These are phyloP conservation scores for Alternaria brassicicola DNA, from an alignment of 2,329 filamentous ascomycete species.

Conservation along the genomic window DNA sequence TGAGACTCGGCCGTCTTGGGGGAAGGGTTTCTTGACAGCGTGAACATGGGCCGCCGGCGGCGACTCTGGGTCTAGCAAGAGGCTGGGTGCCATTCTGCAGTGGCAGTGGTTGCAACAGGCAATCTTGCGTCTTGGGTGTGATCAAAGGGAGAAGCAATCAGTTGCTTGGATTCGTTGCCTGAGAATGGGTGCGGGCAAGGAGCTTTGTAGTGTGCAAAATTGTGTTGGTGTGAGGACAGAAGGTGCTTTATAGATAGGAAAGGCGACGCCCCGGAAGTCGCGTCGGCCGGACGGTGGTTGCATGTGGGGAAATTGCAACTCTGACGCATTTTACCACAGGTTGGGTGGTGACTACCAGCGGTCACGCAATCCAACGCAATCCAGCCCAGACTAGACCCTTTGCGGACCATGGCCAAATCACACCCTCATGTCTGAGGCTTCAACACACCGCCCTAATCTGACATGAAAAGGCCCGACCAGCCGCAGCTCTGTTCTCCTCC, in stretches of 20 bases:
- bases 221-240: conserved; percentile 15
- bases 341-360: conserved; percentile 10
- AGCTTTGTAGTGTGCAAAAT: neutral
- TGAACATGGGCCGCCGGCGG: conserved; percentile 21
- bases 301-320: conserved; percentile 28
- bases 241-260: conserved; percentile 21
- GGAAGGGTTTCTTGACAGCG: conserved; percentile 25
- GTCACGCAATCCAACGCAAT: conserved; percentile 17
- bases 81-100: conserved; percentile 39
- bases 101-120: neutral
- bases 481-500: neutral
- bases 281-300: conserved; percentile 17
- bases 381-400: conserved; percentile 5
- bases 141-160: neutral
- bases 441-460: conserved; percentile 4
- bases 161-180: neutral
- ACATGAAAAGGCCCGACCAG: conserved; percentile 7
- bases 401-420: conserved; percentile 2
- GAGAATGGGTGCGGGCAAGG: neutral
- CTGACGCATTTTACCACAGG: conserved; percentile 10
- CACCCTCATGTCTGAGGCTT: neutral
- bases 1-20: conserved; percentile 22
- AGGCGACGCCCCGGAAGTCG: conserved; percentile 11
- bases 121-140: neutral
- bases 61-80: conserved; percentile 36